Base-by-base conservation (phyloP, 1,284 basidiomycete species). In the Inonotus obliquus region DNA sequence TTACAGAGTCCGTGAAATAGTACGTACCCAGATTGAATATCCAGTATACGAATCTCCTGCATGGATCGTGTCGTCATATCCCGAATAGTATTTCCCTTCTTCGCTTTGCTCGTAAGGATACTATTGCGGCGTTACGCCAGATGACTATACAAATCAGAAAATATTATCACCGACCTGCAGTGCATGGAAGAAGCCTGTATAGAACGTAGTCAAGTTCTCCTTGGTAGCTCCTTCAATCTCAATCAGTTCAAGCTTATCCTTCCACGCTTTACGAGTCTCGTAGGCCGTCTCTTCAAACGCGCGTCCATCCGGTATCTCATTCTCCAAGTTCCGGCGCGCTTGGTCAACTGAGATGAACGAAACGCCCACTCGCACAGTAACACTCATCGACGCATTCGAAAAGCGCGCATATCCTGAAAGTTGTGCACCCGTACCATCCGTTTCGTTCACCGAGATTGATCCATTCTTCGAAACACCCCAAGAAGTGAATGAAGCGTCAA, bases 71-170 rank as follows among this genome's bases (percentile, higher is more conserved):
- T 87, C 81, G 59, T 89, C 86, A 63, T 91, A 91, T 2, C 81
- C 89, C 4, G 91, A 93, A 71, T 90, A 94, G 72, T 94, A 94
- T 23, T 69, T 72, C 2, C 80, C 82, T 45, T 81, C 77, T 70
- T 93, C 91, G 61, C 81, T 78, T 65, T 91, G 84, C 68, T 93
- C 91, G 66, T 87, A 89, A 0, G 92, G 92, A 67, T 92, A 94
- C 81, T 93, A 72, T 4, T 73, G 61, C 21, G 63, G 64, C 63
- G 62, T 55, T 67, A 55, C 57, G 59, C 23, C 53, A 14, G 19
- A 1, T 32, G 44, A 53, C 14, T 35, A 1, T 2, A 32, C 41
- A 44, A 13, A 59, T n/a, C 54, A 21, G 23, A 44, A 14, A 14
- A 5, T 38, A 29, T 38, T n/a, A 38, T 9, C 17, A 60, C 66